Conservation (phyloP, 495 filamentous ascomycete genomes). For the Penicilliopsis zonata region DNA sequence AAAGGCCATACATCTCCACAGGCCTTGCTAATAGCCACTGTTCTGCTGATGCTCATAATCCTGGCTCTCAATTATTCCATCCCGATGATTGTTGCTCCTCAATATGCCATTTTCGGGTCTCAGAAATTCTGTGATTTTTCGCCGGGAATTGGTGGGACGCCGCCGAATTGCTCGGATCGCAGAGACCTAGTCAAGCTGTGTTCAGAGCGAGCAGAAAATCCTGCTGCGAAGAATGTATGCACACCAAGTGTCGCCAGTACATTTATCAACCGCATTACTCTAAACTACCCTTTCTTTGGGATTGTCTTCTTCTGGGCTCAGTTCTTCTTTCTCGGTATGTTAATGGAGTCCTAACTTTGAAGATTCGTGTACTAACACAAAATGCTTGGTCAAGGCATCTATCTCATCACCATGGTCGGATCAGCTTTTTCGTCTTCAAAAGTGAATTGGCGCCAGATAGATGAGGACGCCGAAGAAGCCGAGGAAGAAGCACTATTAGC, state of each 20-base stretch:
- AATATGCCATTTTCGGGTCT: constrained; percentile 88
- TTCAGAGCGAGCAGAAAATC: constrained; percentile 53
- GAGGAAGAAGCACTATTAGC: constrained; percentile 89
- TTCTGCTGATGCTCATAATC: constrained; percentile 78
- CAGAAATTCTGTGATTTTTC: constrained; percentile 81
- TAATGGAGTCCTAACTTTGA: too few species aligned
- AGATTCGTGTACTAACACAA: constrained; percentile 6
- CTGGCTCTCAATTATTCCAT: constrained; percentile 86
- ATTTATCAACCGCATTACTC: constrained; percentile 84
- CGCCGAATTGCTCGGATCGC: constrained; percentile 71
- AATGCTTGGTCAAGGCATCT: constrained; percentile 37
- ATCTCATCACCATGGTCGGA: constrained; percentile 62
- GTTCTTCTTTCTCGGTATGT: constrained; percentile 68
- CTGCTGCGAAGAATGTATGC: constrained; percentile 62
- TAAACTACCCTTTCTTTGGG: constrained; percentile 96
- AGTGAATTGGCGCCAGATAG: constrained; percentile 58
- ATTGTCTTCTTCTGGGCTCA: constrained; percentile 89
- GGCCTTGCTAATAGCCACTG: constrained; percentile 81
- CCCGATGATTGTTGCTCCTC: constrained; percentile 82
- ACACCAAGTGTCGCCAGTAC: constrained; percentile 83
- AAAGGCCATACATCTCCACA: constrained; percentile 84
- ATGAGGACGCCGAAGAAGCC: constrained; percentile 85
- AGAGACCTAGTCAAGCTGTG: constrained; percentile 65
- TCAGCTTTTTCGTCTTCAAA: constrained; percentile 70
- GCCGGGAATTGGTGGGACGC: constrained; percentile 38